Evolutionary conservation across 192 early-diverging fungal genomes (phyloP), one percentile per base, ranked within the genome.

Genomic region (Mortierella claussenii): DNA sequence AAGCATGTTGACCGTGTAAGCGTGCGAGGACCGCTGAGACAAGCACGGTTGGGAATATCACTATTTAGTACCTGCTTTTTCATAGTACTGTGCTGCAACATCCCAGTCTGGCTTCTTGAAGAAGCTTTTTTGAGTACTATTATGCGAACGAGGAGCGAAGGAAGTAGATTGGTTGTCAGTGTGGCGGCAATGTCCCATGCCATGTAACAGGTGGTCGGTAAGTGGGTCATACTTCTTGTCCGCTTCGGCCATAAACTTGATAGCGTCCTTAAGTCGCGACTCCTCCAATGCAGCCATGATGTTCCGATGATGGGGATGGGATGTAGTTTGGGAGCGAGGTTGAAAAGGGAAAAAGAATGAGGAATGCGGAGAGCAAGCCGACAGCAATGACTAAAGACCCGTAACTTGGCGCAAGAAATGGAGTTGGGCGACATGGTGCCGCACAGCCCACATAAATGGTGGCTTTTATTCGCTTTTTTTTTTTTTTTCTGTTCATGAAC

Each of bases 41-140:
- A 45, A 48, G 58, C 13, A 49, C 47, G 10, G 17, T 42, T 42
- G 8, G 17, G 8, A 11, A 11, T 42, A 11, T 42, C 17, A 11
- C 17, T 17, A 42, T 17, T 24, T 24, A 8, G 40, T 85, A 92
- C 91, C 92, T 67, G 92, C 92, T 67, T 83, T 84, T 63, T 93
- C 89, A 52, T 88, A 94, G 65, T 81, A 80, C 45, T 87, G 84
- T 13, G 83, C 87, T 37, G 91, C 91, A 32, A 86, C 68, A 67
- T 94, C 93, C 89, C 88, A 92, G 65, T 94, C 93, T 32, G 93
- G 93, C 42, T 90, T 92, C 57, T 82, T 78, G 59, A 89, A 89
- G 40, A 80, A 73, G 1, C 78, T 84, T 79, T 84, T 91, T 60
- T 75, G 80, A 33, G 85, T 78, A 65, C 82, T 88, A 52, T 54